Base-by-base conservation (phyloP, 2,329 filamentous ascomycete genomes). In the Zopfia rhizophila region DNA sequence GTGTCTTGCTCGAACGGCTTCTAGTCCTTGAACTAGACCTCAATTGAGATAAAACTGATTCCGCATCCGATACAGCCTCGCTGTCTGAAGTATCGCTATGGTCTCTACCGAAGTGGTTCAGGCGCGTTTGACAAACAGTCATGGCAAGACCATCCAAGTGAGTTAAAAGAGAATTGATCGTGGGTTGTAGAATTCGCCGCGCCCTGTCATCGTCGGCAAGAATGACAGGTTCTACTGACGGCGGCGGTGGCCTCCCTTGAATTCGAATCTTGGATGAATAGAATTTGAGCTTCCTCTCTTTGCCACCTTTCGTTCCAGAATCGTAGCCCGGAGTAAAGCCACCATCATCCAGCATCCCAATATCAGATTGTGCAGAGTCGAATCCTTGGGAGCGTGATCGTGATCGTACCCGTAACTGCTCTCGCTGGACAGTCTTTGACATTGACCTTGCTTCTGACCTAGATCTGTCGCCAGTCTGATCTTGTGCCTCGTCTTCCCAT, bases 131-230 rank as follows among this genome's bases (percentile, higher is more conserved):
- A 63, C 92, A 90, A 11, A 97, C 77, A 3, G 86, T 82, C 21
- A 79, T 76, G 5, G 96, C 79, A 1, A 93, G 78, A 4, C 76
- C 69, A 58, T 97, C 90, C 1, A 96, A 66, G 24, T 84, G 82
- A 1, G 78, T 72, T 7, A 96, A 76, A 12, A 92, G 81, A 55
- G 90, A 86, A n/a, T 86, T 79, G 8, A 89, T 80, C 0, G 83
- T 80, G 0, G 91, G 90, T 0, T 80, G 79, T 12, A 96, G 74
- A 4, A 95, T 75, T 2, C 72, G 66, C 47, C 80, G 76, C 0
- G 90, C 89, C 35, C 78, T 66, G 2, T 88, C 85, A 55, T 96
- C 91, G 58, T 96, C 87, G 1, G 84, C 80, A 6, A 88, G 81
- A 4, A 90, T 71, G 2, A 80, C 76, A 0, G 88, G 83, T 27